phyloP scores from a whole-genome alignment of 257 asterid species.

The Nicotiana obtusifolia region DNA sequence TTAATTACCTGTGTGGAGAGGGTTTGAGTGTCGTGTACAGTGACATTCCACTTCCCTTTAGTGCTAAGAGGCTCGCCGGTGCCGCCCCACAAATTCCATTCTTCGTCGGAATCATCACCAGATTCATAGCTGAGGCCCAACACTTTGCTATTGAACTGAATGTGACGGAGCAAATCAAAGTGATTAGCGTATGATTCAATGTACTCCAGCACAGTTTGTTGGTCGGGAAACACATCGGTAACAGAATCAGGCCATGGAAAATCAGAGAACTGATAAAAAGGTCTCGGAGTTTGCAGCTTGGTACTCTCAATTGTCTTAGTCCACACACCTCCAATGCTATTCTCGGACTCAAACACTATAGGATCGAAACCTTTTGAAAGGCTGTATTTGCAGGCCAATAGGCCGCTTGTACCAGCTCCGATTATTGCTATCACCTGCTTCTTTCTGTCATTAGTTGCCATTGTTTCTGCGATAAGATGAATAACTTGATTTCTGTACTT shows the following conservation, averaged over 20 bases:
- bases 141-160: slow-evolving; percentile 34
- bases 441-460: slow-evolving; percentile 10
- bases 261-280: slow-evolving; percentile 44
- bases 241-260: slow-evolving; percentile 49
- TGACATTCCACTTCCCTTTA: slow-evolving; percentile 32
- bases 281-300: slow-evolving; percentile 10
- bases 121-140: slow-evolving; percentile 23
- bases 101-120: slow-evolving; percentile 17
- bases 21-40: slow-evolving; percentile 19
- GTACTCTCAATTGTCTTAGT: not conserved
- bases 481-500: too few relatives aligned
- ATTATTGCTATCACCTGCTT: slow-evolving; percentile 29
- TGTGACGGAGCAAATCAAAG: slow-evolving; percentile 27
- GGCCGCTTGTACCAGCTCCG: slow-evolving; percentile 61
- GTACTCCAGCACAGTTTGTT: slow-evolving; percentile 23
- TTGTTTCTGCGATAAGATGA: not conserved
- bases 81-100: slow-evolving; percentile 32
- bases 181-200: slow-evolving; percentile 36
- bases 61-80: slow-evolving; percentile 24
- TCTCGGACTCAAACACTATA: slow-evolving; percentile 34
- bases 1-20: slow-evolving; percentile 14
- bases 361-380: slow-evolving; percentile 42
- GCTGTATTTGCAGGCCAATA: slow-evolving; percentile 45
- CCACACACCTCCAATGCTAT: slow-evolving; percentile 38
- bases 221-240: slow-evolving; percentile 24